Conservation (phyloP, 2,329 filamentous ascomycete genomes). For the Microascus cirrosus region DNA sequence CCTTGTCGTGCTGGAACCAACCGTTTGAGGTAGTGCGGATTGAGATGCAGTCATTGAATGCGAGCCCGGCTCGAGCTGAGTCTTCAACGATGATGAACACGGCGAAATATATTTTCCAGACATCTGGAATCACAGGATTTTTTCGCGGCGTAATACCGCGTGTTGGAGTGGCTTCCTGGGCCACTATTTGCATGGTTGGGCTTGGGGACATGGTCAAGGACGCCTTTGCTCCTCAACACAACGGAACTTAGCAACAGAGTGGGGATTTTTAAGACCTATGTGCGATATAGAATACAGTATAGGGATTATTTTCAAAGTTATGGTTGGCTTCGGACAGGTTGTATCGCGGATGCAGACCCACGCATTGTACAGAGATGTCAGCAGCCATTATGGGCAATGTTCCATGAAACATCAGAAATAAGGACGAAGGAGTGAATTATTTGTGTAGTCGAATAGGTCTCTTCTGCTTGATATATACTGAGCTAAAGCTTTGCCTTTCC, state of each 20-base stretch:
- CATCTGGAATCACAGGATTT: conserved; percentile 3
- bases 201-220: not conserved
- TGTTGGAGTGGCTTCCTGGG: not conserved
- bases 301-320: too few relatives aligned
- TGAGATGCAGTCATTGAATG: conserved; percentile 5
- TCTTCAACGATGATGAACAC: conserved; percentile 4
- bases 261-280: too few relatives aligned
- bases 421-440: too few relatives aligned
- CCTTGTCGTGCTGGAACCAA: conserved; percentile 9
- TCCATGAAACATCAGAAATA: too few relatives aligned
- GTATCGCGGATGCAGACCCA: too few relatives aligned
- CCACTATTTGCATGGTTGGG: not conserved
- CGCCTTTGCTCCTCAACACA: not conserved
- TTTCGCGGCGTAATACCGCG: conserved; percentile 1
- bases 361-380: too few relatives aligned
- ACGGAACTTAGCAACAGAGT: too few relatives aligned
- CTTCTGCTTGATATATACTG: not conserved
- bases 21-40: conserved; percentile 8
- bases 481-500: conserved; percentile 16
- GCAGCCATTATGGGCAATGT: too few relatives aligned
- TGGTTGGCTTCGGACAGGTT: too few relatives aligned
- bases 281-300: too few relatives aligned
- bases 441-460: too few relatives aligned
- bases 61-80: not conserved
- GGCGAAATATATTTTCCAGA: too few relatives aligned